Conservation (phyloP, 1,139 yeast species). For the Zygosaccharomyces sapae region DNA sequence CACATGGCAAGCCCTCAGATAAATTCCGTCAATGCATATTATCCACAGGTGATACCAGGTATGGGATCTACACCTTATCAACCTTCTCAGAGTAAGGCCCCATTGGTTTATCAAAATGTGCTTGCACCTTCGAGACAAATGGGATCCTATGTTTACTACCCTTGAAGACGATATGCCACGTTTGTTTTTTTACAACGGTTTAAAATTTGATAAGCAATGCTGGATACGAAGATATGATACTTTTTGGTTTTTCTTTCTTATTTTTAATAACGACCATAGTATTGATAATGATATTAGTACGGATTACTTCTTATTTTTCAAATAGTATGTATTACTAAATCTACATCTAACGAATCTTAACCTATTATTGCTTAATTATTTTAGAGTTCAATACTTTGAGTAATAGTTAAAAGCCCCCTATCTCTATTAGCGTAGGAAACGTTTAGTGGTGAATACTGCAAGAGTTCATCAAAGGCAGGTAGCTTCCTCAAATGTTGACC, state of each 20-base stretch:
- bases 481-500: conserved; percentile 42
- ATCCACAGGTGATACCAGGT: conserved; percentile 3
- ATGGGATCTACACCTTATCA: not conserved
- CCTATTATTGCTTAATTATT: not conserved
- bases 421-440: conserved; percentile 62
- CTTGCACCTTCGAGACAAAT: conserved; percentile 1
- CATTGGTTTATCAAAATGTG: not conserved
- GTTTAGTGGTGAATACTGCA: conserved; percentile 60
- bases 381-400: conserved; percentile 27
- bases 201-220: not conserved
- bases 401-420: conserved; percentile 61
- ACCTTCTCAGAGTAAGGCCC: conserved; percentile 2
- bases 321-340: conserved; percentile 1
- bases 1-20: not conserved
- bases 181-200: not conserved
- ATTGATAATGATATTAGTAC: not conserved
- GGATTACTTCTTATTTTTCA: not conserved
- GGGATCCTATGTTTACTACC: conserved; percentile 3
- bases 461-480: conserved; percentile 67
- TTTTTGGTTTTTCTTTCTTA: not conserved
- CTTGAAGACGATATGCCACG: not conserved
- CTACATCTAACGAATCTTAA: not conserved
- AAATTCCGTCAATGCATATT: not conserved
- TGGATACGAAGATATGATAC: not conserved
- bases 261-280: not conserved